phyloP scores from a whole-genome alignment of 257 asterid genomes.

The Lantana camara region DNA sequence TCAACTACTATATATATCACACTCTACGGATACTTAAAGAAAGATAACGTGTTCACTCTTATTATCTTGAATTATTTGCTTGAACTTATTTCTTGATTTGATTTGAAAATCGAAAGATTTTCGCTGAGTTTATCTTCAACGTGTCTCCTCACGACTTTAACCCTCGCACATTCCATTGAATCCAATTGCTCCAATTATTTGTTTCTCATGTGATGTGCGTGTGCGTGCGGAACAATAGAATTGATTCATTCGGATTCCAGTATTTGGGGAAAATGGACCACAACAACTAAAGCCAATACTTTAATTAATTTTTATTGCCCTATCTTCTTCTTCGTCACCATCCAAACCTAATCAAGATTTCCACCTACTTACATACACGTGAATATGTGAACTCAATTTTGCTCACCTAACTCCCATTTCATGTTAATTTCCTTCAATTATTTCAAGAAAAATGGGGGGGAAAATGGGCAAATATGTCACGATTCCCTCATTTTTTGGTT shows the following conservation, averaged over 20 bases:
- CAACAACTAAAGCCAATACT: not conserved
- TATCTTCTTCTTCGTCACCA: not conserved
- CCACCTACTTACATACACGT: slow-evolving; percentile 4
- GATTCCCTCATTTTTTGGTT: not conserved
- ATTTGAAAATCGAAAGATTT: too few species aligned
- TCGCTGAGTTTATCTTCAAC: too few species aligned
- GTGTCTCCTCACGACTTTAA: too few species aligned
- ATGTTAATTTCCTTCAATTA: not conserved
- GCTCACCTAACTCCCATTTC: slow-evolving; percentile 10
- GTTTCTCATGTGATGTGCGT: not conserved
- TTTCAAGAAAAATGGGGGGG: too few species aligned
- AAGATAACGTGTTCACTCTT: too few species aligned
- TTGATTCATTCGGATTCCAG: not conserved
- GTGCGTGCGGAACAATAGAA: not conserved
- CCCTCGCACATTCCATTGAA: not conserved
- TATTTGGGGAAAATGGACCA: not conserved
- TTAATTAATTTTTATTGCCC: not conserved
- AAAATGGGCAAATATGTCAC: too few species aligned
- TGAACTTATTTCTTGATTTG: too few species aligned
- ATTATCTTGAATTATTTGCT: too few species aligned
- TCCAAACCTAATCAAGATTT: not conserved
- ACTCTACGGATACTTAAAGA: too few species aligned
- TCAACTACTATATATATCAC: too few species aligned
- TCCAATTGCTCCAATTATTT: not conserved
- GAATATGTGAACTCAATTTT: not conserved